A percentile compares a stretch with the other conserved stretches of the same genome.
Evolutionary conservation across 805 yeast genomes (phyloP).

Genomic region (Ogataea paraovalis): DNA sequence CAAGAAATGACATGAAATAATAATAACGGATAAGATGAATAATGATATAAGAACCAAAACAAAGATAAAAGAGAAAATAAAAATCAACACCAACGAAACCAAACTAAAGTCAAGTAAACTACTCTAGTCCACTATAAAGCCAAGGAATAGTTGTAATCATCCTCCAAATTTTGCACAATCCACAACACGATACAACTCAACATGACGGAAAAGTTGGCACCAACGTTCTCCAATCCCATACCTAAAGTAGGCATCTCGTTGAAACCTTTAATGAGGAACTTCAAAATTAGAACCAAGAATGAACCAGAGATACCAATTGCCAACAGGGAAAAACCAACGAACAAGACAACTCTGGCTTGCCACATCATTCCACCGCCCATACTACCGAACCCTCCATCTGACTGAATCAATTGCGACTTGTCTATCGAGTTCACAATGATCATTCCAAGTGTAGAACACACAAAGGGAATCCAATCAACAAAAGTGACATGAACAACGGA

Average conservation of each 20-base stretch:
- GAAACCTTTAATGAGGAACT: constrained; percentile 75
- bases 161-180: constrained; percentile 94
- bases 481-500: constrained; percentile 83
- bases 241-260: constrained; percentile 80
- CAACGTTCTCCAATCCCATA: constrained; percentile 89
- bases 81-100: not conserved
- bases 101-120: not conserved
- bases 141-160: constrained; percentile 89
- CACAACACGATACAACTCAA: constrained; percentile 85
- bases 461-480: constrained; percentile 93
- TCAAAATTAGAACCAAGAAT: constrained; percentile 79
- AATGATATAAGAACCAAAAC: too few relatives aligned
- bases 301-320: constrained; percentile 96
- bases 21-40: too few relatives aligned
- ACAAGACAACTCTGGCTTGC: constrained; percentile 89
- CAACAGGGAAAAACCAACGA: constrained; percentile 85
- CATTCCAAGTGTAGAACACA: constrained; percentile 88
- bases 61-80: too few relatives aligned
- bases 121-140: constrained; percentile 35
- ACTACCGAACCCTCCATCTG: constrained; percentile 18
- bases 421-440: constrained; percentile 72
- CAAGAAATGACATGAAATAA: too few relatives aligned
- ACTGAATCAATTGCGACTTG: constrained; percentile 43
- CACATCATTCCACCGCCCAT: constrained; percentile 59
- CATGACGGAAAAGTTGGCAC: constrained; percentile 75